phyloP scores from a whole-genome alignment of 1,284 basidiomycete species.

The Marasmius tenuissimus region DNA sequence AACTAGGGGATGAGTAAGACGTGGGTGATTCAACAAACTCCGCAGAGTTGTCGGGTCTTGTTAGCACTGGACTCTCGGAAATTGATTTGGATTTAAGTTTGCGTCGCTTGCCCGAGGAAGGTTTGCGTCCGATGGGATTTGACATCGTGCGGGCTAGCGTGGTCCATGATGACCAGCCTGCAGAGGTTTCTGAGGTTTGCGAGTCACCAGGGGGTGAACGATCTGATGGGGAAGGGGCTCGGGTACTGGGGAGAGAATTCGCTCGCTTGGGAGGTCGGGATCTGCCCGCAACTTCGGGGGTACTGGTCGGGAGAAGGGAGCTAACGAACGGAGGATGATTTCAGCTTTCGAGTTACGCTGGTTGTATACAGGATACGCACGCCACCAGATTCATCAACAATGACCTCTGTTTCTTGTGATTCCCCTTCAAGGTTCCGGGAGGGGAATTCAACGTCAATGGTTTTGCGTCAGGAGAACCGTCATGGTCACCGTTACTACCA shows the following conservation, averaged over 20 bases:
- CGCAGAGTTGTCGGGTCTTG: not conserved
- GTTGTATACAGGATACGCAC: constrained; percentile 34
- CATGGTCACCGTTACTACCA: constrained; percentile 8
- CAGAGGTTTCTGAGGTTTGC: not conserved
- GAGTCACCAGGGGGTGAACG: not conserved
- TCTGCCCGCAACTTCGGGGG: not conserved
- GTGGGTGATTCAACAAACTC: not conserved
- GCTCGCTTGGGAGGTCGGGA: not conserved
- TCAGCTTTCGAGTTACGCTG: not conserved
- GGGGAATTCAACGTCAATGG: constrained; percentile 13
- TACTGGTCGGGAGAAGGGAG: constrained; percentile 5
- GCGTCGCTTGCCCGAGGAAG: not conserved
- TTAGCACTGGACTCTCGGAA: not conserved
- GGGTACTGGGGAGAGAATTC: not conserved
- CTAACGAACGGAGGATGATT: constrained; percentile 28
- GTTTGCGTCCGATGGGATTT: not conserved
- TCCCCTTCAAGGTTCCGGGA: constrained; percentile 24
- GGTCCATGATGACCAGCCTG: not conserved
- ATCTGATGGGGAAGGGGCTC: not conserved
- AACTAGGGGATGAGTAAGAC: not conserved
- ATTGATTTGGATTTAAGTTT: not conserved
- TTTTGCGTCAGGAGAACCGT: not conserved
- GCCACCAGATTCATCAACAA: constrained; percentile 67
- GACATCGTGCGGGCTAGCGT: not conserved
- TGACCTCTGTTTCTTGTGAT: constrained; percentile 62